These are phyloP conservation scores for Ustilago hordei DNA, from an alignment of 1,284 basidiomycete species.

Conservation along the genomic window DNA sequence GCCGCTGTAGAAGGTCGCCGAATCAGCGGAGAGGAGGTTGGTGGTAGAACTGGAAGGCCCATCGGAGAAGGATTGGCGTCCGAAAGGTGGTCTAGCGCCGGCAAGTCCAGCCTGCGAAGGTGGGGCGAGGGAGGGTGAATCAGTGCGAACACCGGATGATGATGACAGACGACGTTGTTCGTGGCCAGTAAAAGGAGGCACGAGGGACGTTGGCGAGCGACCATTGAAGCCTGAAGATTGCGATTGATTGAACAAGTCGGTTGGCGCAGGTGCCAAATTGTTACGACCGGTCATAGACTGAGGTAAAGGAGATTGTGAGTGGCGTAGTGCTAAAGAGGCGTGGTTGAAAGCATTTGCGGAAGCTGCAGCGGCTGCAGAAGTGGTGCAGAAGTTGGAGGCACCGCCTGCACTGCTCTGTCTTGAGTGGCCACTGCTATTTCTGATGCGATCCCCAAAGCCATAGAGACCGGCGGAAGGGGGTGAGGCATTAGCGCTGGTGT, in stretches of 20 bases:
- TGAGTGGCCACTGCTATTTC: constrained; percentile 27
- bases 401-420: constrained; percentile 36
- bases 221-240: constrained; percentile 2
- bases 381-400: constrained; percentile 17
- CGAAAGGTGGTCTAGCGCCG: constrained; percentile 36
- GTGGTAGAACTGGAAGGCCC: constrained; percentile 23
- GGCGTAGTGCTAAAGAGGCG: constrained; percentile 5
- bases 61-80: constrained; percentile 54
- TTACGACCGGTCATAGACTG: constrained; percentile 4
- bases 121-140: constrained; percentile 9
- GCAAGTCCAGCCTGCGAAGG: constrained; percentile 6
- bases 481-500: constrained; percentile 1
- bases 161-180: constrained; percentile 35
- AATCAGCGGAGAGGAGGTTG: constrained; percentile 20
- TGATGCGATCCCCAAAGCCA: constrained; percentile 26
- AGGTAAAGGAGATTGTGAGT: constrained; percentile 20
- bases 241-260: constrained; percentile 11
- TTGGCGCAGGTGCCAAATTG: constrained; percentile 12
- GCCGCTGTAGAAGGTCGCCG: constrained; percentile 13
- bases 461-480: constrained; percentile 7
- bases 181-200: constrained; percentile 5
- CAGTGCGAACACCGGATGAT: constrained; percentile 7
- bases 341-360: constrained; percentile 6
- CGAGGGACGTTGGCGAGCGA: constrained; percentile 17
- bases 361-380: constrained; percentile 3